A percentile compares a stretch with the other conserved stretches of the same genome.
Conservation (phyloP, 2,329 filamentous ascomycete species). For the Colletotrichum sojae region DNA sequence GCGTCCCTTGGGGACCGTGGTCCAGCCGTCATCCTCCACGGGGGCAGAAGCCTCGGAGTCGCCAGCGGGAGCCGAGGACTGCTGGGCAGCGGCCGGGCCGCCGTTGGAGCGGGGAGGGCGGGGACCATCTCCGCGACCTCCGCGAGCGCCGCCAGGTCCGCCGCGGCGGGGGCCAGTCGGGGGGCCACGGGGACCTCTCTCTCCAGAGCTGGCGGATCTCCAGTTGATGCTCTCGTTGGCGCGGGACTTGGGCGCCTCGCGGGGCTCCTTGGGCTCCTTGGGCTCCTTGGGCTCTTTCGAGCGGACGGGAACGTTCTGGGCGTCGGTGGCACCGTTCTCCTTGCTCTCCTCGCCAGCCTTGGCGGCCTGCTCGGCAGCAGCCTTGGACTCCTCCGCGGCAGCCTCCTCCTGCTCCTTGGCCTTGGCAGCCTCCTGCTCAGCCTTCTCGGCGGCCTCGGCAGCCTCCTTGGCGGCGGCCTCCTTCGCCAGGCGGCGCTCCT, state of each 20-base stretch:
- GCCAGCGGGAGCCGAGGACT: conserved; percentile 52
- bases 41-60: conserved; percentile 49
- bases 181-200: conserved; percentile 62
- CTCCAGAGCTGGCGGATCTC: conserved; percentile 67
- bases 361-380: conserved; percentile 44
- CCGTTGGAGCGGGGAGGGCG: conserved; percentile 66
- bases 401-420: conserved; percentile 53
- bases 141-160: conserved; percentile 58
- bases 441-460: conserved; percentile 65
- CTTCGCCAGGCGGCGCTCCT: conserved; percentile 76
- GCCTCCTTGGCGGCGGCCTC: conserved; percentile 75
- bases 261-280: conserved; percentile 58
- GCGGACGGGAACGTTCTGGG: conserved; percentile 62
- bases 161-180: conserved; percentile 60
- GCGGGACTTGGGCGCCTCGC: conserved; percentile 66
- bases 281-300: conserved; percentile 51
- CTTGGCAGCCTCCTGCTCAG: conserved; percentile 52
- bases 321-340: conserved; percentile 54
- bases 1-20: conserved; percentile 62
- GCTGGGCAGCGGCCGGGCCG: conserved; percentile 53
- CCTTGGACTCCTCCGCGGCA: conserved; percentile 44
- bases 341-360: conserved; percentile 50
- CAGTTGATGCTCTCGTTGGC: conserved; percentile 73
- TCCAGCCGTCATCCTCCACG: conserved; percentile 75
- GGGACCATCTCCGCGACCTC: conserved; percentile 60